Evolutionary conservation across 768 basidiomycete genomes (phyloP), one percentile per base, ranked within the genome.

Genomic region (Butyriboletus loyo): DNA sequence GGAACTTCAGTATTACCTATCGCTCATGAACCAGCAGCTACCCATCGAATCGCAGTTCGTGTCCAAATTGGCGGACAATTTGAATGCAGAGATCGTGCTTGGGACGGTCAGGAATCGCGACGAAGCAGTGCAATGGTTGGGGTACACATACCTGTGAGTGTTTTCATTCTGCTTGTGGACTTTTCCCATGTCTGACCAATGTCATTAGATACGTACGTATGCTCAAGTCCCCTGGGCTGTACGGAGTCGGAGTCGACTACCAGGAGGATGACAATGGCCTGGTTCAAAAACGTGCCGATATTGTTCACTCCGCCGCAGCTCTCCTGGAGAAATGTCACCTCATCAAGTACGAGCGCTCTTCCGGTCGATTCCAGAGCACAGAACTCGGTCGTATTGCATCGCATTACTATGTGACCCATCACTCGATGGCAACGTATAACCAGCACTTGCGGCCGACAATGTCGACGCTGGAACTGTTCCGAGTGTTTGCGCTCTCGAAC

Each of bases 41-140:
- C 97, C 97, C 0, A 99, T 99, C 66, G 97, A 99, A 73, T 86
- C 84, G 15, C 97, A 98, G 72, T 92, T 96, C 56, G 91, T 99
- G 27, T 76, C 84, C 32, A 93, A 89, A 68, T 75, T 99, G 58
- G 90, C 92, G 25, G 97, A 99, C 66, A 96, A 97, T 65, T 70
- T 98, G 61, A 98, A 98, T 68, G 97, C 96, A 14, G 97, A 98
- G 75, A 89, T 98, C 38, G 96, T 98, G 1, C 77, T 97, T 17
- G 97, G 97, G 6, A 95, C 90, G 0, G 86, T 98, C 49, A 77
- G 97, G 59, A 98, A 97, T 71, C 78, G 95, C 21, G 94, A 98
- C 63, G 96, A 98, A 65, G 97, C 93, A 7, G 95, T 98, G 2
- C 92, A 97, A 65, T 98, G 95, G 96, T 73, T 97, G 11, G 94